Percentiles rank a stretch among this genome's conserved stretches.
Evolutionary conservation across 2,329 filamentous ascomycete genomes (phyloP).

Genomic region (Tolypocladium amazonense): DNA sequence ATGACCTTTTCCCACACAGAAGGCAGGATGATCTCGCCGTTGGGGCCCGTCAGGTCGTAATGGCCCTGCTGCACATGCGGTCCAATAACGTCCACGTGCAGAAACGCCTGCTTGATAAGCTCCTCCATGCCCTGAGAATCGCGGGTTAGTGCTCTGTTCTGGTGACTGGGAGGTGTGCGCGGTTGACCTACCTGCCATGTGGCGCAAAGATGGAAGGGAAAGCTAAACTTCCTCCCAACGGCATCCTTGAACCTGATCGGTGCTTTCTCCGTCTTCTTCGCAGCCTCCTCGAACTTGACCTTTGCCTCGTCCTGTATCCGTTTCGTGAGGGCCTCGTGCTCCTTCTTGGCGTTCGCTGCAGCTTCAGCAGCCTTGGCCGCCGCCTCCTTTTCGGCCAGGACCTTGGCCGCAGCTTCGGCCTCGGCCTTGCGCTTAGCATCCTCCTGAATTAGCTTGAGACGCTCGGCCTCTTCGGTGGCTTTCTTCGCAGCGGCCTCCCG

Average conservation of each 20-base stretch:
- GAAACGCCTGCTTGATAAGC: constrained; percentile 73
- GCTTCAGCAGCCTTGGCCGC: constrained; percentile 28
- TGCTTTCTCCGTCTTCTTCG: constrained; percentile 49
- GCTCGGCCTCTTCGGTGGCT: constrained; percentile 32
- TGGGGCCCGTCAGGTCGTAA: constrained; percentile 70
- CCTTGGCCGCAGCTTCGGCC: constrained; percentile 26
- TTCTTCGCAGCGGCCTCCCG: constrained; percentile 29
- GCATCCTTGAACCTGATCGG: constrained; percentile 89
- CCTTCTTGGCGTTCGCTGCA: constrained; percentile 37
- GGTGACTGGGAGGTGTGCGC: not conserved
- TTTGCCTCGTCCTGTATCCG: constrained; percentile 46
- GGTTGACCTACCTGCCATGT: constrained; percentile 62
- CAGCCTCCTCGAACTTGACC: constrained; percentile 35
- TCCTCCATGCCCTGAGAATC: constrained; percentile 66
- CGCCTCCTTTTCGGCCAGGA: constrained; percentile 29
- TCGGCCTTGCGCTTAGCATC: constrained; percentile 27
- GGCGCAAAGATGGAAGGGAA: constrained; percentile 76
- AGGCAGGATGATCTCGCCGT: constrained; percentile 74
- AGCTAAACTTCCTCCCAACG: constrained; percentile 82
- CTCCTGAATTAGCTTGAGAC: constrained; percentile 24
- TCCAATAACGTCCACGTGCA: constrained; percentile 66
- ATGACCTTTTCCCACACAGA: constrained; percentile 70
- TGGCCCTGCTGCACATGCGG: constrained; percentile 68
- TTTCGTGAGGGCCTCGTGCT: constrained; percentile 50
- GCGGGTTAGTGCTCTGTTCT: constrained; percentile 2